Base-by-base conservation (phyloP, 169 alveolate species). In the Amoebophrya sp. region DNA sequence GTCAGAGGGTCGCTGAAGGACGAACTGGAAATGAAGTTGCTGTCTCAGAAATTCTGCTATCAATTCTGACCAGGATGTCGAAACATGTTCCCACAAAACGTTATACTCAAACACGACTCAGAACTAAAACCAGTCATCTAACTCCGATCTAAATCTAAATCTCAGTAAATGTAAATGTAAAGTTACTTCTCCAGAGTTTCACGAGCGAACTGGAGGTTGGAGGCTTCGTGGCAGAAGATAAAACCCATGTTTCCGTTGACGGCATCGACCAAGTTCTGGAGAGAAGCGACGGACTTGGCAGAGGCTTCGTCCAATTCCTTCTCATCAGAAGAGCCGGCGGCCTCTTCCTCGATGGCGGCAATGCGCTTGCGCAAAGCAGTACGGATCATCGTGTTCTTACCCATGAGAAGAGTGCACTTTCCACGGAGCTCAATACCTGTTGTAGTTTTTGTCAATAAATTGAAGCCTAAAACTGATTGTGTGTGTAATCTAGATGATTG, bases 381-480 rank as follows among this genome's bases (percentile, higher is more conserved):
- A 93, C 98, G 95, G 91, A 98, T 97, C 96, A 97, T 96, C 89
- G 99, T 98, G 95, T 98, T 98, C 95, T 98, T 98, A 41, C 99
- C 99, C 98, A 98, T 98, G 83, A 98, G 95, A 39, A 97, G 94
- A 77, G 96, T 97, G 83, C 97, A 98, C 93, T 95, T 94, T 90
- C 98, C 98, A 89, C 99, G 95, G 90, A 98, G 94, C 47, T 98
- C 96, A 90, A 95, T 95, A n/a, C n/a, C n/a, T n/a, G n/a, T n/a
- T n/a, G n/a, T n/a, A n/a, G n/a, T n/a, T n/a, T n/a, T n/a, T n/a
- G n/a, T n/a, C n/a, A n/a, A n/a, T n/a, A n/a, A n/a, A n/a, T n/a
- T n/a, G n/a, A n/a, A n/a, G n/a, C n/a, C n/a, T n/a, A n/a, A n/a
- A n/a, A n/a, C n/a, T n/a, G n/a, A n/a, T n/a, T n/a, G n/a, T n/a